Percentiles rank a stretch among this genome's conserved stretches.
Conservation (phyloP, 345 rosid species). For the Eucalyptus cloeziana region DNA sequence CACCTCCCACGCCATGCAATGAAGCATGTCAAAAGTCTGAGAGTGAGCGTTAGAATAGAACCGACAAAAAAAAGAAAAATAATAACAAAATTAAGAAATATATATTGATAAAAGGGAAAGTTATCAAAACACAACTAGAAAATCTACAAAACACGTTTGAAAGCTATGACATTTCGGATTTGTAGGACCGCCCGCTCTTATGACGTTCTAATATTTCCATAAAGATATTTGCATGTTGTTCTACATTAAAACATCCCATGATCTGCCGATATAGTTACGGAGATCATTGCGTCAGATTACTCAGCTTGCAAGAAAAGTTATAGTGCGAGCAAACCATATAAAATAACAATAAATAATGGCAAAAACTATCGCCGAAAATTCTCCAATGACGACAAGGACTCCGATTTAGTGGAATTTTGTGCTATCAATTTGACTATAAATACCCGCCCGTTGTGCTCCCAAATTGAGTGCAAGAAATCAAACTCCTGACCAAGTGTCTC, state of each 20-base stretch:
- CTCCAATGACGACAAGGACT: background rate
- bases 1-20: no score
- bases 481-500: background rate
- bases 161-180: no score
- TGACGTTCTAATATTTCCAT: no score
- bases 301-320: background rate
- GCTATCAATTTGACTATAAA: background rate
- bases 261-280: background rate
- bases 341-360: background rate
- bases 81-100: no score
- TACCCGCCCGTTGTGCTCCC: background rate
- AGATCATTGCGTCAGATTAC: background rate
- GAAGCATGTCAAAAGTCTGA: no score
- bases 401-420: background rate
- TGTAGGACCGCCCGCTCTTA: rapidly evolving
- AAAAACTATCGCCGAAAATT: background rate
- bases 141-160: rapidly evolving
- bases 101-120: no score
- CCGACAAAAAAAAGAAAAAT: no score
- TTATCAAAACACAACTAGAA: no score
- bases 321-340: background rate
- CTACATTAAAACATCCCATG: background rate
- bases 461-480: background rate
- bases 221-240: no score
- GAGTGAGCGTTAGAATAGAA: no score